Percentiles rank a stretch among this genome's conserved stretches.
Evolutionary conservation across 495 filamentous ascomycete genomes (phyloP).

Genomic region (Penicillium flavigenum): DNA sequence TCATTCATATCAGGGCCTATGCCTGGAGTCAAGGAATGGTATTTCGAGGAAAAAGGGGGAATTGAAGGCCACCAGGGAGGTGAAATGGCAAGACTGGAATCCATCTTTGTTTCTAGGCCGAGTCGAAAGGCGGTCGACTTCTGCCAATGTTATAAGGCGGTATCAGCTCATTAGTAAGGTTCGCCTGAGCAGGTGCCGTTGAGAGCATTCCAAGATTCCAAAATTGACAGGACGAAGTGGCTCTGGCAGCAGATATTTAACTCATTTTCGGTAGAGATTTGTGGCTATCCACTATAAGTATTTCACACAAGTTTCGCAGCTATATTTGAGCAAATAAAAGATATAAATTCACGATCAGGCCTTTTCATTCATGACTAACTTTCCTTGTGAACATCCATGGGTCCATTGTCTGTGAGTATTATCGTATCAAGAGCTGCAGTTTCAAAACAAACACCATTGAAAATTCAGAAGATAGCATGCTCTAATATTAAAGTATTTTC

Average conservation of each 20-base stretch:
- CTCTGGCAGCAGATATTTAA: background rate
- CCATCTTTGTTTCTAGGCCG: slow-evolving; percentile 18
- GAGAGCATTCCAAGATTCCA: background rate
- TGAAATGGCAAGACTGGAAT: slow-evolving; percentile 1
- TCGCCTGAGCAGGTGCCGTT: background rate
- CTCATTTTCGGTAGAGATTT: background rate
- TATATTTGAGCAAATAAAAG: background rate
- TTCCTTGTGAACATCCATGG: background rate
- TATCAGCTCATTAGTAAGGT: background rate
- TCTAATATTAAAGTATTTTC: slow-evolving; percentile 34
- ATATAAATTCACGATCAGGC: background rate
- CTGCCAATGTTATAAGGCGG: slow-evolving; percentile 4
- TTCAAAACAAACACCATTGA: slow-evolving; percentile 28
- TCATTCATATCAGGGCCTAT: slow-evolving; percentile 35
- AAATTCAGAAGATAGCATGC: slow-evolving; percentile 25
- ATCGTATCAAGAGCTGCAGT: slow-evolving; percentile 19
- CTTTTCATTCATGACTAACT: background rate
- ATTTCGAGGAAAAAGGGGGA: background rate
- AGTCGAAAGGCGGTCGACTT: slow-evolving; percentile 21
- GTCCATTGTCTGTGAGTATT: background rate
- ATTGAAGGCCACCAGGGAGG: slow-evolving; percentile 3
- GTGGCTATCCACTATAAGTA: background rate
- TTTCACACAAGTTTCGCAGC: background rate
- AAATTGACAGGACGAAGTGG: background rate
- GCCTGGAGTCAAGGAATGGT: background rate